Evolutionary conservation across 2,329 filamentous ascomycete species (phyloP).

Genomic region (Fusarium keratoplasticum): DNA sequence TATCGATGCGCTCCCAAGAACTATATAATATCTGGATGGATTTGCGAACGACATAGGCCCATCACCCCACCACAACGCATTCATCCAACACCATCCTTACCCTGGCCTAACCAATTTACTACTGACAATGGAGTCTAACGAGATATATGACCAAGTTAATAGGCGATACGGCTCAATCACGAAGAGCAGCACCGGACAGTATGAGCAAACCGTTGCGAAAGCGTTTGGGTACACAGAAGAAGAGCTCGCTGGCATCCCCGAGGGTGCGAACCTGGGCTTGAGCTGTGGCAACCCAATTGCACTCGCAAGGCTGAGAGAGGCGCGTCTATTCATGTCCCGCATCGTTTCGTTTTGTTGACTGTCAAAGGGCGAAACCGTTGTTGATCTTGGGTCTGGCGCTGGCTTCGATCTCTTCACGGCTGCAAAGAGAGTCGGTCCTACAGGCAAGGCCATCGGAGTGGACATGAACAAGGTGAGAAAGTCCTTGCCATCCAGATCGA

Average conservation of each 20-base stretch:
- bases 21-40: too few species aligned
- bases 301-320: slow-evolving; percentile 59
- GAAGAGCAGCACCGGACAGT: slow-evolving; percentile 43
- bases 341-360: neutral
- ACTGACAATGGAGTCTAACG: neutral
- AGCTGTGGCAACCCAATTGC: slow-evolving; percentile 67
- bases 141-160: slow-evolving; percentile 10
- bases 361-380: slow-evolving; percentile 64
- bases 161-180: slow-evolving; percentile 50
- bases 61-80: too few species aligned
- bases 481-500: too few species aligned
- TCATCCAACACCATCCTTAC: too few species aligned
- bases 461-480: slow-evolving; percentile 67
- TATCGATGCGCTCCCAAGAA: too few species aligned
- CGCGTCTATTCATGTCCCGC: slow-evolving; percentile 28
- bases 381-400: slow-evolving; percentile 68
- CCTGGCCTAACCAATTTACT: too few species aligned
- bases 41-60: too few species aligned
- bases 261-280: slow-evolving; percentile 63
- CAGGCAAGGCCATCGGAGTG: slow-evolving; percentile 65
- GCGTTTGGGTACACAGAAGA: slow-evolving; percentile 65
- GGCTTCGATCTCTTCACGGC: slow-evolving; percentile 70
- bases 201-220: slow-evolving; percentile 57
- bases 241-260: slow-evolving; percentile 58
- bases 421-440: slow-evolving; percentile 59